Evolutionary conservation across 352 stramenopile species (phyloP), one percentile per base, ranked within the genome.

Genomic region (Phytophthora agathidicida): DNA sequence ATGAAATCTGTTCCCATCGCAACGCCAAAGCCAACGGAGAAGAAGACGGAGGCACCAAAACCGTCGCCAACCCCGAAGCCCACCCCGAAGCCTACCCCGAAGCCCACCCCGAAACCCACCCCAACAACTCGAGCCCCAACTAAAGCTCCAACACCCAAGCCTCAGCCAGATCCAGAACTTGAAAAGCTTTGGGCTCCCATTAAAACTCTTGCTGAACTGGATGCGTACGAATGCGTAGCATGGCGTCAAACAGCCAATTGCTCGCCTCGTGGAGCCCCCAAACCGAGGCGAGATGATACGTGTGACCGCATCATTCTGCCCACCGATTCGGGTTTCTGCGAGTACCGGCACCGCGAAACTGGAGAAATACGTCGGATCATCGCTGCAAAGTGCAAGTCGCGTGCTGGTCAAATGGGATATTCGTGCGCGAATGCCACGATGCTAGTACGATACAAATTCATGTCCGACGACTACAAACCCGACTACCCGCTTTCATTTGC

Each of bases 161-260:
- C 41, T 7, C 17, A 17, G 7, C 14, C 32, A 28, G 27, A 65
- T 9, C 43, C 27, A 7, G 53, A 47, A 2, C 10, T 49, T 13
- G 57, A 65, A 24, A 54, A 61, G 5, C 10, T 66, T n/a, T 69
- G 60, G 60, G 7, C 38, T 14, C 53, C 65, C 5, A 20, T 67
- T 30, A 62, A 65, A 45, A 62, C 26, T n/a, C 16, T 72, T 3
- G 50, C 54, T 20, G 71, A 82, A 22, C 32, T 83, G 19, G 52
- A 66, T 10, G 39, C 68, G 20, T 80, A 65, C 32, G 67, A 87
- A 22, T 90, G 78, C 45, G 52, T 79, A 9, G 72, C 69, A 14
- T 91, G 78, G 78, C 64, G 68, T 4, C 60, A 66, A 28, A 88
- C 78, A 4, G 28, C 28, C 7, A 59, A 80, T n/a, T 88, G 81